phyloP scores from a whole-genome alignment of 2,329 filamentous ascomycete species.

The Epichloe sp. region DNA sequence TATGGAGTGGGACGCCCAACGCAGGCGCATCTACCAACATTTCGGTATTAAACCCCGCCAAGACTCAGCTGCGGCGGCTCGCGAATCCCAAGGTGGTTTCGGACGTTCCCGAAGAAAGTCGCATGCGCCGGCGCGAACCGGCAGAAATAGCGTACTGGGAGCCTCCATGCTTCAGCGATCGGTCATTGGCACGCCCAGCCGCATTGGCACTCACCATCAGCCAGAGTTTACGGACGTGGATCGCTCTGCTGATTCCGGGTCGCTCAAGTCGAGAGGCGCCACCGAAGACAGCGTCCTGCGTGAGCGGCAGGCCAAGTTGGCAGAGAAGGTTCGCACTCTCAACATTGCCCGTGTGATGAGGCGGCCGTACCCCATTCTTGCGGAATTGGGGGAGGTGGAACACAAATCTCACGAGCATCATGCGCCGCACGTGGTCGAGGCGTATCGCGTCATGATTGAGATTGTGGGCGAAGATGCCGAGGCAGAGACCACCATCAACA shows the following conservation, averaged over 20 bases:
- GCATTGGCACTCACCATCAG: slow-evolving; percentile 46
- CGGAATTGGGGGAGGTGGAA: slow-evolving; percentile 65
- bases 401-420: slow-evolving; percentile 55
- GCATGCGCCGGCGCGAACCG: slow-evolving; percentile 34
- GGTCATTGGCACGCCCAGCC: slow-evolving; percentile 69
- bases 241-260: slow-evolving; percentile 36
- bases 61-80: slow-evolving; percentile 25
- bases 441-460: slow-evolving; percentile 67
- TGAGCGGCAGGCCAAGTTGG: slow-evolving; percentile 73
- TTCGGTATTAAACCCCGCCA: slow-evolving; percentile 68
- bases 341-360: slow-evolving; percentile 59
- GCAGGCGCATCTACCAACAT: slow-evolving; percentile 87
- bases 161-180: slow-evolving; percentile 64
- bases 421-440: slow-evolving; percentile 62
- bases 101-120: slow-evolving; percentile 42
- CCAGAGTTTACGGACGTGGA: slow-evolving; percentile 57
- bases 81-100: slow-evolving; percentile 42
- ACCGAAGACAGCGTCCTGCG: slow-evolving; percentile 63
- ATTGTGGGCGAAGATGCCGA: slow-evolving; percentile 63
- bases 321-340: slow-evolving; percentile 64
- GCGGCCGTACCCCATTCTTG: slow-evolving; percentile 57
- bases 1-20: slow-evolving; percentile 90
- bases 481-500: slow-evolving; percentile 43
- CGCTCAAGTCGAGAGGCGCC: slow-evolving; percentile 29
- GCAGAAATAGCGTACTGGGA: slow-evolving; percentile 36